These are phyloP conservation scores for Trichosporon sp. DNA, from an alignment of 1,284 basidiomycete species.

Conservation along the genomic window DNA sequence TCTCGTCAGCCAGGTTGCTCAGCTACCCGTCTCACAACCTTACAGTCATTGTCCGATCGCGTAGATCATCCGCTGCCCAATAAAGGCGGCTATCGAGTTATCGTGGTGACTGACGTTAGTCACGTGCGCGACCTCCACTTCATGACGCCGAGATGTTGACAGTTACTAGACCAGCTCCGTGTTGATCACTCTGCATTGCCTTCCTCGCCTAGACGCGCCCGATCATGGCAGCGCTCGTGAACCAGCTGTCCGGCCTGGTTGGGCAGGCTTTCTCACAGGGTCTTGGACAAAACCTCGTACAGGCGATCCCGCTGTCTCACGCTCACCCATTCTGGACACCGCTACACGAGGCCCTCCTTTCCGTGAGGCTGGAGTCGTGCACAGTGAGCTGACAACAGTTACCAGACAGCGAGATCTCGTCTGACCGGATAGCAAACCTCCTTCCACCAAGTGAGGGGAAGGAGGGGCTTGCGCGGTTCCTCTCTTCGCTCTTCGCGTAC, in stretches of 20 bases:
- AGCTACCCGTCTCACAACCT: too few species aligned
- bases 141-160: background rate
- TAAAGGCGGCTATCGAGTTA: background rate
- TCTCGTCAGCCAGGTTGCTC: too few species aligned
- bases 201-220: background rate
- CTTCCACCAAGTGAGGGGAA: constrained; percentile 7
- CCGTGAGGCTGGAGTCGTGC: constrained; percentile 8
- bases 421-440: background rate
- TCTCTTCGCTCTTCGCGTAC: constrained; percentile 26
- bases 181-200: background rate
- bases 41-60: too few species aligned
- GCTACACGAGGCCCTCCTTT: constrained; percentile 19
- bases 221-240: constrained; percentile 16
- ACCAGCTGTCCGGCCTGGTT: constrained; percentile 20
- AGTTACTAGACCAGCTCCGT: background rate
- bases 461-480: constrained; percentile 22
- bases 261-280: constrained; percentile 16
- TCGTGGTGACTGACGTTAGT: background rate
- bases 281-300: constrained; percentile 21
- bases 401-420: background rate
- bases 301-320: constrained; percentile 23
- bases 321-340: constrained; percentile 28
- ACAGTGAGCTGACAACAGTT: background rate
- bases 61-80: too few species aligned
- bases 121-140: background rate